A percentile compares a stretch with the other conserved stretches of the same genome.
phyloP scores from a whole-genome alignment of 305 asterid species.

The Fraxinus sp. region DNA sequence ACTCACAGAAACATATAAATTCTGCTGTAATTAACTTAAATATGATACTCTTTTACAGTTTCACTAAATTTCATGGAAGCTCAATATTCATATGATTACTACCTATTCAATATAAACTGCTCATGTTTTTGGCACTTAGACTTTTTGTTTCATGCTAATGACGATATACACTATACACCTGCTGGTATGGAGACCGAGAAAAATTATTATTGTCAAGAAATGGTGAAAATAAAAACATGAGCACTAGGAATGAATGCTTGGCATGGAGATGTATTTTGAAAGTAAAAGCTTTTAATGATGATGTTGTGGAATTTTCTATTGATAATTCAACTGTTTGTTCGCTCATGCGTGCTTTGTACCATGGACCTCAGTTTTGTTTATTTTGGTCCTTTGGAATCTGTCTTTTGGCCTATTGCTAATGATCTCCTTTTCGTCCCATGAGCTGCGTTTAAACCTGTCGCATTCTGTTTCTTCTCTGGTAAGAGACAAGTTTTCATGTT shows the following conservation, averaged over 20 bases:
- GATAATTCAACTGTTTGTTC: not conserved
- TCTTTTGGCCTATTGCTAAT: not conserved
- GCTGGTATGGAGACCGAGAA: not conserved
- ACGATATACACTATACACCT: not conserved
- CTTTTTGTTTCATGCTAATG: not conserved
- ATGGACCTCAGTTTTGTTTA: not conserved
- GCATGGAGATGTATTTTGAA: not conserved
- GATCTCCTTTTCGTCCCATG: not conserved
- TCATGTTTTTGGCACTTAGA: not conserved
- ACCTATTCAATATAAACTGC: not conserved
- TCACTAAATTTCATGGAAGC: not conserved
- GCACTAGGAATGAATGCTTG: not conserved
- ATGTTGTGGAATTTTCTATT: not conserved
- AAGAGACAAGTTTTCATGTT: not conserved
- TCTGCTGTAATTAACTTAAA: not conserved
- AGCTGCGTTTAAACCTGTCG: not conserved
- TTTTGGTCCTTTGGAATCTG: not conserved
- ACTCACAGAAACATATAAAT: not conserved
- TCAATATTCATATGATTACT: not conserved
- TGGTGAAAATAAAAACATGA: not conserved
- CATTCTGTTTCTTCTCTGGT: not conserved
- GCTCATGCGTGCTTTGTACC: not conserved
- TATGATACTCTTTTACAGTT: not conserved
- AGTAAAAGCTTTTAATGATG: not conserved
- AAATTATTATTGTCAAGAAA: not conserved